phyloP scores from a whole-genome alignment of 225 moss, liverwort and hornwort species.

The Climacium dendroides region DNA sequence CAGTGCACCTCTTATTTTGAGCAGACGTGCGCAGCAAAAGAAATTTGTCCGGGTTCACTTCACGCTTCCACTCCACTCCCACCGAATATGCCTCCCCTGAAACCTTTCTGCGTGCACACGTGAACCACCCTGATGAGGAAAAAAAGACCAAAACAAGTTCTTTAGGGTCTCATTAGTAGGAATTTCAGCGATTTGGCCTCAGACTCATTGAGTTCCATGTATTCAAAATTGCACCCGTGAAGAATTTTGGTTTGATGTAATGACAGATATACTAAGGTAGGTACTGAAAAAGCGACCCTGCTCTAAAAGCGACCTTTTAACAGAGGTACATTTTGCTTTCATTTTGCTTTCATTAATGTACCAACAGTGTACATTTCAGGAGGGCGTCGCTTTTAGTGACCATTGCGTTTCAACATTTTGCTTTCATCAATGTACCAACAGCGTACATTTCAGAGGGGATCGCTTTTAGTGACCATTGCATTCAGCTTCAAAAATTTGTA shows the following conservation, averaged over 20 bases:
- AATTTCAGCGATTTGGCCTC: not conserved
- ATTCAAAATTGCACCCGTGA: not conserved
- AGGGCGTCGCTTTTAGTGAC: no score
- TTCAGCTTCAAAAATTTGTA: no score
- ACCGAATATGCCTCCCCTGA: constrained; percentile 32
- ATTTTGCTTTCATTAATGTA: no score
- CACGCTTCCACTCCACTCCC: constrained; percentile 65
- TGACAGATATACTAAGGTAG: no score
- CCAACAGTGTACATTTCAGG: no score
- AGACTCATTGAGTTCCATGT: not conserved
- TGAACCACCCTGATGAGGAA: not conserved
- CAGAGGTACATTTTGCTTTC: no score
- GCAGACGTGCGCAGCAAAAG: constrained; percentile 37
- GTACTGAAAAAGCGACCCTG: no score
- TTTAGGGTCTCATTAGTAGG: not conserved
- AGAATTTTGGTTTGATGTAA: not conserved
- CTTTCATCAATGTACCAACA: no score
- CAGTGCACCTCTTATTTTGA: constrained; percentile 20
- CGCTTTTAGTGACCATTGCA: no score
- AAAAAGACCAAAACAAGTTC: not conserved
- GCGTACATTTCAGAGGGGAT: no score
- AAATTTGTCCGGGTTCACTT: constrained; percentile 38
- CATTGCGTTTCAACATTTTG: no score
- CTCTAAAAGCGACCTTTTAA: no score
- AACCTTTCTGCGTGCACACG: constrained; percentile 23